These are phyloP conservation scores for Nemania diffusa DNA, from an alignment of 2,329 filamentous ascomycete species.

Conservation along the genomic window DNA sequence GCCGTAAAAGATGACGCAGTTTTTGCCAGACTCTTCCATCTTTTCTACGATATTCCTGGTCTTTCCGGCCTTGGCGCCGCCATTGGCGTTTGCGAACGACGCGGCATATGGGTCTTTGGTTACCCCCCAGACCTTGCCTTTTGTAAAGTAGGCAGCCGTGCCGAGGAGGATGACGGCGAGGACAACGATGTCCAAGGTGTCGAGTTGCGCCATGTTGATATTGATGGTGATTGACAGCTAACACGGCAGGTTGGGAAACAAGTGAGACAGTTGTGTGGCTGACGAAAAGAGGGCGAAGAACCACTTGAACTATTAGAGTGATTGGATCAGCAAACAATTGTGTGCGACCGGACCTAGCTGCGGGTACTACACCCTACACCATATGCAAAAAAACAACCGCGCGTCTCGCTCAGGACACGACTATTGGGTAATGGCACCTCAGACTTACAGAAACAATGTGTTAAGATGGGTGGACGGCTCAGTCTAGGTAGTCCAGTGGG, in stretches of 20 bases:
- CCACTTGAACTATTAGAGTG: not conserved
- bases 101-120: slow-evolving; percentile 88
- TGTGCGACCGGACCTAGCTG: slow-evolving; percentile 20
- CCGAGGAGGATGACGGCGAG: slow-evolving; percentile 85
- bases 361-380: not conserved
- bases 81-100: slow-evolving; percentile 75
- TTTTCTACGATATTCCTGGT: slow-evolving; percentile 94
- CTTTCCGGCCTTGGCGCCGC: slow-evolving; percentile 79
- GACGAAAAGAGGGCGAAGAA: not conserved
- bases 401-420: slow-evolving; percentile 9
- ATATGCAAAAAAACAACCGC: not conserved
- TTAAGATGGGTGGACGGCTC: not conserved
- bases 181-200: slow-evolving; percentile 94
- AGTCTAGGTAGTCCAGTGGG: slow-evolving; percentile 8
- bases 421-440: not conserved
- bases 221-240: slow-evolving; percentile 46
- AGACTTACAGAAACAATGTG: slow-evolving; percentile 26
- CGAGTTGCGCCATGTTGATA: slow-evolving; percentile 94
- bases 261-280: slow-evolving; percentile 10
- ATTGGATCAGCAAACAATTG: slow-evolving; percentile 23
- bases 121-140: slow-evolving; percentile 92
- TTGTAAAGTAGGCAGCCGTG: slow-evolving; percentile 95
- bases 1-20: slow-evolving; percentile 98
- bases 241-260: slow-evolving; percentile 9
- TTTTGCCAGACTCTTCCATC: slow-evolving; percentile 94